Conservation (phyloP, 202 grass and related monocot species). For the Bolboschoenoplectus hybrid region DNA sequence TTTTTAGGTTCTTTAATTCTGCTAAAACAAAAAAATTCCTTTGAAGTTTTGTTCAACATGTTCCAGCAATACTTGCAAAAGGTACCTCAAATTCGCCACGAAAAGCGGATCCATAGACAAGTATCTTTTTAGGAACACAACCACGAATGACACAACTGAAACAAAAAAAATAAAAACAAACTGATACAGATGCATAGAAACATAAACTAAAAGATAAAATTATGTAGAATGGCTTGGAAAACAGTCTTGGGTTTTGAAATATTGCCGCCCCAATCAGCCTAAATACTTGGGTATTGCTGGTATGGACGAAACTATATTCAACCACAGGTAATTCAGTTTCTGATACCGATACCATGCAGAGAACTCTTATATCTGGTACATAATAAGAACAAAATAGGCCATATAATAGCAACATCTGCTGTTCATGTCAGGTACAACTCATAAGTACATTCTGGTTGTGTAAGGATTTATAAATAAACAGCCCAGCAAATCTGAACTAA, state of each 20-base stretch:
- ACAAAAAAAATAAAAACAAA: slow-evolving; percentile 32
- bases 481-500: background rate
- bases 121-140: slow-evolving; percentile 93
- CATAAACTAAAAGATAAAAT: background rate
- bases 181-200: background rate
- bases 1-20: background rate
- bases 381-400: background rate
- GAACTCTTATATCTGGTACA: background rate
- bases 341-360: background rate
- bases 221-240: background rate
- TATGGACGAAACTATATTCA: background rate
- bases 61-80: slow-evolving; percentile 13
- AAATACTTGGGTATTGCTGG: background rate
- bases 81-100: slow-evolving; percentile 84
- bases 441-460: background rate
- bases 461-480: background rate
- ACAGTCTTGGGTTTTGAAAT: background rate
- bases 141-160: slow-evolving; percentile 91
- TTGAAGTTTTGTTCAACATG: background rate
- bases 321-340: background rate
- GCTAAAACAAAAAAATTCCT: background rate
- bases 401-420: background rate
- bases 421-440: background rate
- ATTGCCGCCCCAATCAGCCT: background rate
- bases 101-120: slow-evolving; percentile 87